phyloP scores from a whole-genome alignment of 108 stramenopile genomes.

The Cyclotella sp. region DNA sequence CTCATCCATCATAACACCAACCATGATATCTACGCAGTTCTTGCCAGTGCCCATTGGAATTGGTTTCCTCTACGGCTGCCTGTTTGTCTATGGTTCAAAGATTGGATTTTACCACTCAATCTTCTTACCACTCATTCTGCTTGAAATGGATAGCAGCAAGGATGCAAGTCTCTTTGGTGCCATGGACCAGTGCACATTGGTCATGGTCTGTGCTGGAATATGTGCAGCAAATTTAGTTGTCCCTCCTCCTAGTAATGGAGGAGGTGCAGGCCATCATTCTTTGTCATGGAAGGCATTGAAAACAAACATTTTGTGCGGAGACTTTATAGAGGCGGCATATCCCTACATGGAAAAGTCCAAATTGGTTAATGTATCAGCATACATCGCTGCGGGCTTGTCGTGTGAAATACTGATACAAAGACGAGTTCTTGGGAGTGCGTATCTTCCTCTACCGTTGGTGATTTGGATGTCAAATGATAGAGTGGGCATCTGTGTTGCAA shows the following conservation, averaged over 20 bases:
- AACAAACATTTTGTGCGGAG: constrained; percentile 81
- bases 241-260: constrained; percentile 8
- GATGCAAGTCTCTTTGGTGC: constrained; percentile 67
- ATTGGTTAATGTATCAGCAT: constrained; percentile 64
- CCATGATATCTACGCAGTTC: background rate
- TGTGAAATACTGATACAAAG: constrained; percentile 40
- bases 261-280: constrained; percentile 16
- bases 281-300: constrained; percentile 60
- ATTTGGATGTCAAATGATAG: constrained; percentile 62
- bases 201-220: constrained; percentile 81
- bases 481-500: constrained; percentile 46
- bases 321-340: constrained; percentile 89
- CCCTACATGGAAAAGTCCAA: constrained; percentile 73
- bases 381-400: constrained; percentile 70
- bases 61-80: constrained; percentile 51
- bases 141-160: constrained; percentile 74
- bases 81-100: constrained; percentile 83
- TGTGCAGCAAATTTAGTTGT: constrained; percentile 63
- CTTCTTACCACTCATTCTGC: constrained; percentile 74
- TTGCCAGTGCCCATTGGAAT: constrained; percentile 36
- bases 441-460: constrained; percentile 64
- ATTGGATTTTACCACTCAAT: constrained; percentile 79
- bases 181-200: constrained; percentile 77
- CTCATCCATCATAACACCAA: background rate
- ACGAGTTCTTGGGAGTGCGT: constrained; percentile 57